These are phyloP conservation scores for Casuarina cunninghamiana DNA, from an alignment of 306 rosid species.

Conservation along the genomic window DNA sequence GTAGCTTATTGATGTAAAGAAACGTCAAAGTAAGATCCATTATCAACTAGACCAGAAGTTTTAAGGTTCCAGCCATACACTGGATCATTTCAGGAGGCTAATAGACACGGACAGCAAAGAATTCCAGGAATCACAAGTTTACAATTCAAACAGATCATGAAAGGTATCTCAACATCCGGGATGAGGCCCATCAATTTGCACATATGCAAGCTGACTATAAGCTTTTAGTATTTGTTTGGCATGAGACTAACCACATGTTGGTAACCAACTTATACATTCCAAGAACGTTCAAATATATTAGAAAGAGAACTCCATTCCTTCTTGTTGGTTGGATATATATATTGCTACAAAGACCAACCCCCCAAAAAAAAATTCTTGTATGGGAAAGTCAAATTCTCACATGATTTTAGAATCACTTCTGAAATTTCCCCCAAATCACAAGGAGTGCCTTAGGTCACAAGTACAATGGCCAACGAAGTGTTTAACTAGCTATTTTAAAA, in stretches of 20 bases:
- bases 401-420: slow-evolving; percentile 24
- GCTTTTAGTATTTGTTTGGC: background rate
- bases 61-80: slow-evolving; percentile 5
- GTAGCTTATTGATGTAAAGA: background rate
- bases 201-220: background rate
- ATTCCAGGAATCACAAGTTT: background rate
- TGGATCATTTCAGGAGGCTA: background rate
- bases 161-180: background rate
- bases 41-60: background rate
- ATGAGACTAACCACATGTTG: background rate
- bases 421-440: background rate
- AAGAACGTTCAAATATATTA: background rate
- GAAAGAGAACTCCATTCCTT: background rate
- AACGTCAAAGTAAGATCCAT: background rate
- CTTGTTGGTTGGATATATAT: slow-evolving; percentile 2
- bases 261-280: background rate
- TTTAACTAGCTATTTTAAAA: background rate
- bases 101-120: no score
- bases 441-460: background rate
- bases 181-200: background rate
- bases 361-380: background rate
- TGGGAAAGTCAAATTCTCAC: slow-evolving; percentile 8
- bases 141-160: background rate
- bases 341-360: background rate
- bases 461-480: slow-evolving; percentile 9